Conservation (phyloP, 1,284 basidiomycete genomes). For the Fomitopsis palustris region DNA sequence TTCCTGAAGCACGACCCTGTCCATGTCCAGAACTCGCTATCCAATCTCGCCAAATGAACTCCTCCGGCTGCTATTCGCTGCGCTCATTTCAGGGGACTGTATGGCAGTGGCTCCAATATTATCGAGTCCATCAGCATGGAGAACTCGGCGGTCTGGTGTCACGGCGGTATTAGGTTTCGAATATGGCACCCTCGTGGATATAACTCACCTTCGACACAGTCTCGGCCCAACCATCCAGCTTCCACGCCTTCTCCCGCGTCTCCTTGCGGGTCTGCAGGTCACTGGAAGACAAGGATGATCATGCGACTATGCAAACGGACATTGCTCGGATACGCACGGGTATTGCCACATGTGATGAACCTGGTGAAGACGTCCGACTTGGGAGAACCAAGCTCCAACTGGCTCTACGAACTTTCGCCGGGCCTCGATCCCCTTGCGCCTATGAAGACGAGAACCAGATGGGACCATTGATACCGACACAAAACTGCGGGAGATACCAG, state of each 20-base stretch:
- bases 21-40: neutral
- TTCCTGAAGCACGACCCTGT: neutral
- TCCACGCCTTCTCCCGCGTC: slow-evolving; percentile 86
- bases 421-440: slow-evolving; percentile 86
- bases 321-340: slow-evolving; percentile 50
- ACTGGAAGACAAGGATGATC: slow-evolving; percentile 32
- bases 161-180: slow-evolving; percentile 10
- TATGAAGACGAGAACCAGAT: slow-evolving; percentile 25
- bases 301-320: slow-evolving; percentile 6
- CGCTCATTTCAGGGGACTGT: slow-evolving; percentile 72
- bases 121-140: slow-evolving; percentile 77
- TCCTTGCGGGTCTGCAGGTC: slow-evolving; percentile 80
- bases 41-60: neutral
- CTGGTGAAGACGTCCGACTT: slow-evolving; percentile 85
- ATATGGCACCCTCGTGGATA: neutral
- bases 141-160: slow-evolving; percentile 68
- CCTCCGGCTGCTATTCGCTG: neutral
- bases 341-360: slow-evolving; percentile 97
- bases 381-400: slow-evolving; percentile 92
- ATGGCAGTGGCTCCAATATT: slow-evolving; percentile 70
- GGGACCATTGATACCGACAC: neutral
- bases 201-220: slow-evolving; percentile 82
- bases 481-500: neutral
- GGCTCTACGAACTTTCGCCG: slow-evolving; percentile 81
- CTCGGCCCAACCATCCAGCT: slow-evolving; percentile 89